Percentiles rank a stretch among this genome's conserved stretches.
Evolutionary conservation across 2,329 filamentous ascomycete species (phyloP).

Genomic region (Claviceps pazoutovae): DNA sequence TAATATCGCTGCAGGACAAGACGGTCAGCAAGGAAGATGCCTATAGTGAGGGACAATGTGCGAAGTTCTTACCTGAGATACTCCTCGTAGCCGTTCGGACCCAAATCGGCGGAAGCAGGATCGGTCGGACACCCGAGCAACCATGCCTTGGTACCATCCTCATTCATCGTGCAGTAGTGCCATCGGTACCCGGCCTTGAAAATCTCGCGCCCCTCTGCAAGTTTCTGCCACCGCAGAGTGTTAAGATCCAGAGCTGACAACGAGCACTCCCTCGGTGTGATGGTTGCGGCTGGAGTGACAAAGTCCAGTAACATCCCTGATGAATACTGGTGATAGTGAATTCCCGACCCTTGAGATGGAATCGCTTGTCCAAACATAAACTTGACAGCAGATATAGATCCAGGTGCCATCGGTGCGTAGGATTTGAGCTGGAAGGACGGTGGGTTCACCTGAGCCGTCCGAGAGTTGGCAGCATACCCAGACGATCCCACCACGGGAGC

Average conservation of each 20-base stretch:
- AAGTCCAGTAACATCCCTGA: conserved; percentile 89
- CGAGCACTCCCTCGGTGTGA: conserved; percentile 76
- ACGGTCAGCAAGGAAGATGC: not conserved
- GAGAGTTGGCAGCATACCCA: conserved; percentile 54
- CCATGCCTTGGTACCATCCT: conserved; percentile 93
- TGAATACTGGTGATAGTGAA: conserved; percentile 90
- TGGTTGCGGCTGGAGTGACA: conserved; percentile 80
- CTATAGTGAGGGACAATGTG: too few species aligned
- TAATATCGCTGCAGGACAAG: conserved; percentile 51
- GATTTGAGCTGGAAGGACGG: conserved; percentile 52
- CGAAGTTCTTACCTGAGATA: conserved; percentile 48
- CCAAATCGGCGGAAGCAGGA: conserved; percentile 47
- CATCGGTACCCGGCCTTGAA: conserved; percentile 87
- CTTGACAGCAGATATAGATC: conserved; percentile 76
- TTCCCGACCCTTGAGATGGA: conserved; percentile 77
- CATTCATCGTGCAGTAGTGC: conserved; percentile 96
- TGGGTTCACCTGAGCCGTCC: conserved; percentile 51
- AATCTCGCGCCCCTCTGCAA: conserved; percentile 87
- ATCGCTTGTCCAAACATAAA: conserved; percentile 73
- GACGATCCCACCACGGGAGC: conserved; percentile 41
- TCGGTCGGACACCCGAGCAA: conserved; percentile 84
- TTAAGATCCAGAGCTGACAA: conserved; percentile 79
- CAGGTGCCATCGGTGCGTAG: conserved; percentile 76
- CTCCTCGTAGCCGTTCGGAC: conserved; percentile 64
- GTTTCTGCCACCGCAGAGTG: conserved; percentile 81